These are phyloP conservation scores for Penicillium sp. DNA, from an alignment of 2,329 filamentous ascomycete species.

Conservation along the genomic window DNA sequence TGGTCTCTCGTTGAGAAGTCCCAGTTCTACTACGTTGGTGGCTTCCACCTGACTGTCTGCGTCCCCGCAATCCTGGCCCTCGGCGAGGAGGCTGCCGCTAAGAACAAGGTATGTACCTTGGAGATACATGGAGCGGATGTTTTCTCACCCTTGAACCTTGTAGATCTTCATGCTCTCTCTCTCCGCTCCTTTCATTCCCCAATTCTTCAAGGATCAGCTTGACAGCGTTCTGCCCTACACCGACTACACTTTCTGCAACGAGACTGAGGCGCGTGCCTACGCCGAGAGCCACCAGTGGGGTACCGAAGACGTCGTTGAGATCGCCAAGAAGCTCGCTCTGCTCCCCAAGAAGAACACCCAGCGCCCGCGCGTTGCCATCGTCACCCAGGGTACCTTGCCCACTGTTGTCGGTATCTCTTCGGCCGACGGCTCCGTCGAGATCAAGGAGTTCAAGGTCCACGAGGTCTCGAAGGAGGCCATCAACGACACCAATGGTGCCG, in stretches of 20 bases:
- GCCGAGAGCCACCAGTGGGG: conserved; percentile 74
- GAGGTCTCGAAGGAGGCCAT: conserved; percentile 74
- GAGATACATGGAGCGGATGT: not conserved
- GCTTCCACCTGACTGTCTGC: conserved; percentile 96
- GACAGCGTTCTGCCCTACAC: conserved; percentile 85
- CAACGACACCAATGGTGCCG: conserved; percentile 94
- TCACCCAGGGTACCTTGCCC: conserved; percentile 91
- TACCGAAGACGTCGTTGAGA: conserved; percentile 75
- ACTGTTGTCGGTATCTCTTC: conserved; percentile 77
- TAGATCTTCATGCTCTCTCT: conserved; percentile 80
- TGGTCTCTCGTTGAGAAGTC: conserved; percentile 90
- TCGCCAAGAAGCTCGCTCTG: conserved; percentile 79
- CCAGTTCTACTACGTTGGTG: conserved; percentile 86
- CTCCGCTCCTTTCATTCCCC: conserved; percentile 89
- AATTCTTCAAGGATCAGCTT: conserved; percentile 96
- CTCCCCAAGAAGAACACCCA: conserved; percentile 88
- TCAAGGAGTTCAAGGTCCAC: conserved; percentile 78
- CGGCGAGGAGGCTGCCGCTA: conserved; percentile 79
- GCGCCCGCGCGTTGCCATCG: conserved; percentile 79
- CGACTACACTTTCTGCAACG: conserved; percentile 95
- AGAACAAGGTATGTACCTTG: conserved; percentile 67
- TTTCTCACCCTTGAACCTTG: conserved; percentile 5
- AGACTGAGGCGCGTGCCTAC: conserved; percentile 88
- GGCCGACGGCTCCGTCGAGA: conserved; percentile 60
- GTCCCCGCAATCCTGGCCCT: conserved; percentile 86